Percentiles rank a stretch among this genome's conserved stretches.
Evolutionary conservation across 345 rosid species (phyloP).

Genomic region (Gossypium australe): DNA sequence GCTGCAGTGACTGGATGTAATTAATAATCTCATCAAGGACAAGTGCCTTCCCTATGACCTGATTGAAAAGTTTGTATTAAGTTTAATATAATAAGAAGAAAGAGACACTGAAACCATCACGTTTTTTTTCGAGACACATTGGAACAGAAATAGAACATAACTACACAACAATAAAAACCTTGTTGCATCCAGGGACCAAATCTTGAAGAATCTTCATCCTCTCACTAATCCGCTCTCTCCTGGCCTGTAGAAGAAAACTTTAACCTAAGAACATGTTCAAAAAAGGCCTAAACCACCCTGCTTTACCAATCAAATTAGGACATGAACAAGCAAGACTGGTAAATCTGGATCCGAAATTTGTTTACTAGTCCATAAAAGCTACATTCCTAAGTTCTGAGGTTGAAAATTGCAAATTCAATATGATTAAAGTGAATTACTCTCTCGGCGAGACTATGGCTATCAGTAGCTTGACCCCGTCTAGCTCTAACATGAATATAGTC

Average conservation of each 20-base stretch:
- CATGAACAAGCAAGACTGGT: neutral
- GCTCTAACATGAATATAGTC: slow-evolving; percentile 98
- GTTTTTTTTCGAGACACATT: neutral
- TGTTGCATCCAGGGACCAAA: slow-evolving; percentile 6
- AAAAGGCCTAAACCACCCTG: neutral
- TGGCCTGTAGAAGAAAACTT: neutral
- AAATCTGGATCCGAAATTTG: neutral
- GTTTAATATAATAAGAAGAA: neutral
- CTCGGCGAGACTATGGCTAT: slow-evolving; percentile 97
- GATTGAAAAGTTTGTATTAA: slow-evolving; percentile 9
- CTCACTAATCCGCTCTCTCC: neutral
- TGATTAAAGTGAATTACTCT: slow-evolving; percentile 49
- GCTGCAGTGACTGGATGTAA: slow-evolving; percentile 87
- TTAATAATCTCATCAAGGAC: slow-evolving; percentile 98
- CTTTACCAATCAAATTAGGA: neutral
- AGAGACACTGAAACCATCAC: neutral
- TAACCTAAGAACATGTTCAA: neutral
- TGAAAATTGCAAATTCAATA: slow-evolving; percentile 1
- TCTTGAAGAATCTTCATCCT: slow-evolving; percentile 6
- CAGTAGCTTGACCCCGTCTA: slow-evolving; percentile 97
- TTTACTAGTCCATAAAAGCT: neutral
- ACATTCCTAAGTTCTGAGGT: neutral
- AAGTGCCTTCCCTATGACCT: slow-evolving; percentile 96
- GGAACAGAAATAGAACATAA: neutral
- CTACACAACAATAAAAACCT: neutral